Evolutionary conservation across 805 yeast species (phyloP).

Genomic region (Ogataea polymorpha): DNA sequence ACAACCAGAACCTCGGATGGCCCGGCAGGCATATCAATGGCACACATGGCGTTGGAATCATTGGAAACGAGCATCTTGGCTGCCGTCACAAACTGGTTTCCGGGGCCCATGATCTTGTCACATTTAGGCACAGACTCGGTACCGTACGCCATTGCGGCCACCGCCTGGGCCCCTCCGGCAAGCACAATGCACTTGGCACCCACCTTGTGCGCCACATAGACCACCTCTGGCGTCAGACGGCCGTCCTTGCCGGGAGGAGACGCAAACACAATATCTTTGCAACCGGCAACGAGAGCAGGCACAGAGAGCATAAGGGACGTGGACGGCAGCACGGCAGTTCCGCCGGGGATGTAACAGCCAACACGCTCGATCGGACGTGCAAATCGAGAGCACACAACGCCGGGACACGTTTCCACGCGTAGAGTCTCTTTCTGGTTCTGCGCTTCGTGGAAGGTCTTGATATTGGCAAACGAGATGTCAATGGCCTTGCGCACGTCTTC

Average conservation of each 20-base stretch:
- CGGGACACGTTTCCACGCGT: conserved; percentile 88
- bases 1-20: conserved; percentile 97
- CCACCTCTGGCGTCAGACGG: conserved; percentile 92
- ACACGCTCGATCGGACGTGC: conserved; percentile 93
- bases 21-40: conserved; percentile 99
- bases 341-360: conserved; percentile 97
- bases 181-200: conserved; percentile 88
- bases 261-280: conserved; percentile 86
- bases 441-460: conserved; percentile 89
- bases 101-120: conserved; percentile 97
- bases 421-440: conserved; percentile 74
- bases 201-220: conserved; percentile 92
- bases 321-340: conserved; percentile 96
- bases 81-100: conserved; percentile 98
- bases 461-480: conserved; percentile 86
- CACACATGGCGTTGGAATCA: conserved; percentile 90
- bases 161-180: conserved; percentile 99
- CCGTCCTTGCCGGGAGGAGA: conserved; percentile 97
- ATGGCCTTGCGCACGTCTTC: conserved; percentile 79
- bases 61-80: conserved; percentile 98
- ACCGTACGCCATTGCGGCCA: conserved; percentile 98
- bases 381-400: conserved; percentile 91
- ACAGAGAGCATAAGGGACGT: conserved; percentile 98
- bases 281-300: conserved; percentile 97
- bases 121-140: conserved; percentile 89